Evolutionary conservation across 2,329 filamentous ascomycete genomes (phyloP).

Genomic region (Fusarium mundagurra): DNA sequence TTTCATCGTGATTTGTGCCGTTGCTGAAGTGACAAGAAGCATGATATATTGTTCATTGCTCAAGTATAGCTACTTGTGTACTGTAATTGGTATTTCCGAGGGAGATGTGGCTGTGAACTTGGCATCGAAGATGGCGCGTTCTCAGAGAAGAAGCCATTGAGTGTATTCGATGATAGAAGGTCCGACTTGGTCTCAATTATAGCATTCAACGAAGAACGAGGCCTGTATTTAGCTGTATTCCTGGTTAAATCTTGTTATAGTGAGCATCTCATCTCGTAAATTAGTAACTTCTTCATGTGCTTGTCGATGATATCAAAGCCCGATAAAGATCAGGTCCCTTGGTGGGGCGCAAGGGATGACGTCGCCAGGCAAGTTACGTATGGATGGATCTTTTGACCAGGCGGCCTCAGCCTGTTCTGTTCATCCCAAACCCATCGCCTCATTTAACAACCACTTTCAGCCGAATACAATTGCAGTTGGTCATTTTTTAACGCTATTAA

Average conservation of each 20-base stretch:
- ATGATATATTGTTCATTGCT: neutral
- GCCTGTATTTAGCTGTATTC: neutral
- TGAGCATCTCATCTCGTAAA: neutral
- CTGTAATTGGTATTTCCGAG: neutral
- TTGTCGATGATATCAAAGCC: slow-evolving; percentile 16
- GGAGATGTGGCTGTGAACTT: neutral
- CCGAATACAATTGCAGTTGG: neutral
- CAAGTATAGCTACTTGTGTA: no score
- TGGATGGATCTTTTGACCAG: neutral
- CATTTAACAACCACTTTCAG: neutral
- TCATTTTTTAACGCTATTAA: neutral
- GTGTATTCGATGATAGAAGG: accelerated
- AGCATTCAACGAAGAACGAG: accelerated
- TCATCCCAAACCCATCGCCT: neutral
- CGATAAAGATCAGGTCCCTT: slow-evolving; percentile 1
- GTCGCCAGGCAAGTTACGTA: slow-evolving; percentile 27
- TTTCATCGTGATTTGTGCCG: slow-evolving; percentile 10
- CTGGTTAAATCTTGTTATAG: no score
- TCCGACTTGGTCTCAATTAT: accelerated
- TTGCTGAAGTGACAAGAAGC: neutral
- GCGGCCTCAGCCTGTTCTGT: slow-evolving; percentile 17
- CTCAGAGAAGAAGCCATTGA: neutral
- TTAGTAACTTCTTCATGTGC: neutral
- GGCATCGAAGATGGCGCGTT: no score
- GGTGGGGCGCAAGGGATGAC: slow-evolving; percentile 37